These are phyloP conservation scores for Spirogloea muscicola DNA, from an alignment of 139 green algal species.

Conservation along the genomic window DNA sequence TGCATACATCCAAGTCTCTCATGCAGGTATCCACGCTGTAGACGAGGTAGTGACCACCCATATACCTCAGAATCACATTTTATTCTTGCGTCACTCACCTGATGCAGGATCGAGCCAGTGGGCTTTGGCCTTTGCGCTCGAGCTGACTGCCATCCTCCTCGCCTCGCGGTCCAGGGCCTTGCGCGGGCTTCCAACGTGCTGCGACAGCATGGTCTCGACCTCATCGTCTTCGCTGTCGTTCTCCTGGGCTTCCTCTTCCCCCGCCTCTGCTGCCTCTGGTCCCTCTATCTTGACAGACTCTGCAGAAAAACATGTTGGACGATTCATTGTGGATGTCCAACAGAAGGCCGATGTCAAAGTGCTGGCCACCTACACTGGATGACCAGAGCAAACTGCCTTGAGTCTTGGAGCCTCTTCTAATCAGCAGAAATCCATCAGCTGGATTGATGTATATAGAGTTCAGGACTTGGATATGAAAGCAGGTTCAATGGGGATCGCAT, in stretches of 20 bases:
- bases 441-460: too few species aligned
- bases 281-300: not conserved
- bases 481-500: too few species aligned
- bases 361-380: too few species aligned
- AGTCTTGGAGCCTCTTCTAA: not conserved
- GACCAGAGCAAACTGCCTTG: not conserved
- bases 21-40: too few species aligned
- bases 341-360: too few species aligned
- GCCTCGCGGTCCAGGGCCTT: not conserved
- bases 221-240: not conserved
- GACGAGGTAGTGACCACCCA: too few species aligned
- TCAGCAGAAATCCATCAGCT: conserved; percentile 1
- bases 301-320: too few species aligned
- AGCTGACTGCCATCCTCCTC: not conserved
- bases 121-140: not conserved
- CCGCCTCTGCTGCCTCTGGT: not conserved
- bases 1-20: too few species aligned
- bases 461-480: too few species aligned
- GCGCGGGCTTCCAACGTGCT: not conserved
- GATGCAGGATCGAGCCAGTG: not conserved
- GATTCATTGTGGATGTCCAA: too few species aligned
- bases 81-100: not conserved
- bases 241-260: not conserved
- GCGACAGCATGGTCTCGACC: not conserved
- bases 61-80: not conserved